A percentile compares a stretch with the other conserved stretches of the same genome.
Evolutionary conservation across 2,329 filamentous ascomycete species (phyloP).

Genomic region (Pleomassaria siparia): DNA sequence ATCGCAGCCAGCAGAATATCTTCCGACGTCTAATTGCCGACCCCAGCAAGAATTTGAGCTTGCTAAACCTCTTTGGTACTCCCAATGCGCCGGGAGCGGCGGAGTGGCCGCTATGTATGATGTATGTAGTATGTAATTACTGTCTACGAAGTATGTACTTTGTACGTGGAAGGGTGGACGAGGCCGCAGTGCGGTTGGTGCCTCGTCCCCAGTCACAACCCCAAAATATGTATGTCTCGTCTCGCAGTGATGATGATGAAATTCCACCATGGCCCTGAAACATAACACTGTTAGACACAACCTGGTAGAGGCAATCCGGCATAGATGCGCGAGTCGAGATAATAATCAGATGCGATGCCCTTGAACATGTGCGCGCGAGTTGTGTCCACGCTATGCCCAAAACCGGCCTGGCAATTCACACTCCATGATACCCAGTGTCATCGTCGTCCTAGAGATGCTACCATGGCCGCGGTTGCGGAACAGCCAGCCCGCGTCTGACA

Average conservation of each 20-base stretch:
- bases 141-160: too few relatives aligned
- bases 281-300: too few relatives aligned
- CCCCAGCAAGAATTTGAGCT: slow-evolving; percentile 23
- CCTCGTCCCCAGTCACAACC: neutral
- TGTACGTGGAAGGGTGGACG: too few relatives aligned
- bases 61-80: slow-evolving; percentile 15
- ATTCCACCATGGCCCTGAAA: too few relatives aligned
- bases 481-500: slow-evolving; percentile 44
- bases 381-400: neutral
- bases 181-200: slow-evolving; percentile 1
- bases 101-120: slow-evolving; percentile 23
- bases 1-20: too few relatives aligned
- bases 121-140: too few relatives aligned
- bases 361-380: neutral
- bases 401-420: slow-evolving; percentile 34
- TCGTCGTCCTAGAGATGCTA: slow-evolving; percentile 43
- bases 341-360: neutral
- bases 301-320: too few relatives aligned
- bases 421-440: slow-evolving; percentile 31
- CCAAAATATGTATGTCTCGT: neutral
- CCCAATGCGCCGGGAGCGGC: slow-evolving; percentile 21
- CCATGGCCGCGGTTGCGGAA: slow-evolving; percentile 49
- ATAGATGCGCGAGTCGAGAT: too few relatives aligned
- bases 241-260: too few relatives aligned
- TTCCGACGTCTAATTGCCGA: slow-evolving; percentile 30